Base-by-base conservation (phyloP, 2,329 filamentous ascomycete genomes). In the Dactylonectria macrodidyma region DNA sequence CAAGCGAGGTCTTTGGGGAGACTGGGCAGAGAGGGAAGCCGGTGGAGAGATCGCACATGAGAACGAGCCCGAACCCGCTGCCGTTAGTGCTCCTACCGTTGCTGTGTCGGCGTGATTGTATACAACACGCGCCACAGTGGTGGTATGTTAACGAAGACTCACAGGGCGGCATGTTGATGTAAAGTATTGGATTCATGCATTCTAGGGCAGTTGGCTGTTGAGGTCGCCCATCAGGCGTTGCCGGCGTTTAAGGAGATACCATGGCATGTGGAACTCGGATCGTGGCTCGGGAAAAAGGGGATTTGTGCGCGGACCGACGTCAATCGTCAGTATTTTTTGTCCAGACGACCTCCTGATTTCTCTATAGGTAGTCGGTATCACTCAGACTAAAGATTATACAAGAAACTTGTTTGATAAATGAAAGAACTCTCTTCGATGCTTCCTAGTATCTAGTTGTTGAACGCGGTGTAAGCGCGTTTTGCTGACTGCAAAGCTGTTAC, bases 1-100 rank as follows among this genome's bases (percentile, higher is more conserved):
- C 66, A 99, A 99, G 88, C 90, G 94, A 75, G 95, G 94, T n/a
- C 90, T 99, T 2, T 99, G 96, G 95, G 96, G 95, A 59, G 91
- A 92, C 44, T 99, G 96, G 96, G 96, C 96, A 1, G 96, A 98
- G 85, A 85, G 87, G 44, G 89, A 91, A 78, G 89, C 89, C 51
- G 89, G 89, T 66, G 89, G 89, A 57, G 89, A 91, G 78, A 89
- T 90, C 62, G 88, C 86, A 12, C 80, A 83, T 66, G 83, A 88
- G 55, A 81, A 86, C 67, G 82, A 85, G 73, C 80, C 82, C 8
- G 82, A 84, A 71, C 68, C 72, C 24, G 77, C 78, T 24, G 78
- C 78, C 16, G 69, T 76, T 51, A 76, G 73, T 56, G 73, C 74
- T 34, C 76, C 79, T 22, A 72, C 76, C 5, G 82, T 84, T 41